phyloP scores from a whole-genome alignment of 352 stramenopile genomes.

The Halophytophthora polymorphica region DNA sequence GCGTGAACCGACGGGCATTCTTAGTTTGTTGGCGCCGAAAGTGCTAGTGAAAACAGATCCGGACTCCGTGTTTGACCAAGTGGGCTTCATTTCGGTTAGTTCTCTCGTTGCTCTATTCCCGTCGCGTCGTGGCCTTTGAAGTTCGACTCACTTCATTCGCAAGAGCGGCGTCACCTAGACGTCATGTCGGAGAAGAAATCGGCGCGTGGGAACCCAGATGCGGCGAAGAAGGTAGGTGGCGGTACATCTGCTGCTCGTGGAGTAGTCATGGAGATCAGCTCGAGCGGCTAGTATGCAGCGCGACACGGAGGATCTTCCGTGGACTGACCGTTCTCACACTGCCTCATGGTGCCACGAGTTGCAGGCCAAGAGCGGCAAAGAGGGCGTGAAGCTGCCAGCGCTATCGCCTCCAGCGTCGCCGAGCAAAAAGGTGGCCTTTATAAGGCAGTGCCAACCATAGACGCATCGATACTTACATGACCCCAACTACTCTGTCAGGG shows the following conservation, averaged over 20 bases:
- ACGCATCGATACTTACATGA: not conserved
- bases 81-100: not conserved
- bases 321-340: not conserved
- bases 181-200: conserved; percentile 1
- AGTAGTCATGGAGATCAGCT: not conserved
- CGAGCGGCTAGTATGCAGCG: not conserved
- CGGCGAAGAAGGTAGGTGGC: conserved; percentile 6
- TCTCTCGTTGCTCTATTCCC: not conserved
- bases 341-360: not conserved
- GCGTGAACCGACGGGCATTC: too few species aligned
- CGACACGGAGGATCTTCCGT: not conserved
- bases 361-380: conserved; percentile 28
- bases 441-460: too few species aligned
- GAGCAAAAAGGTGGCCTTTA: conserved; percentile 28
- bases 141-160: not conserved
- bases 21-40: too few species aligned
- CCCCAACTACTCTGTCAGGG: not conserved
- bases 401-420: conserved; percentile 23
- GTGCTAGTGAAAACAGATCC: too few species aligned
- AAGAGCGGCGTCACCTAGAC: not conserved
- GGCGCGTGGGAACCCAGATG: not conserved
- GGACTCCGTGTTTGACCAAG: too few species aligned
- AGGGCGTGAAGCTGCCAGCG: conserved; percentile 42
- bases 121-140: not conserved
- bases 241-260: conserved; percentile 1